Evolutionary conservation across 306 rosid genomes (phyloP).

Genomic region (Lablab purpureus): DNA sequence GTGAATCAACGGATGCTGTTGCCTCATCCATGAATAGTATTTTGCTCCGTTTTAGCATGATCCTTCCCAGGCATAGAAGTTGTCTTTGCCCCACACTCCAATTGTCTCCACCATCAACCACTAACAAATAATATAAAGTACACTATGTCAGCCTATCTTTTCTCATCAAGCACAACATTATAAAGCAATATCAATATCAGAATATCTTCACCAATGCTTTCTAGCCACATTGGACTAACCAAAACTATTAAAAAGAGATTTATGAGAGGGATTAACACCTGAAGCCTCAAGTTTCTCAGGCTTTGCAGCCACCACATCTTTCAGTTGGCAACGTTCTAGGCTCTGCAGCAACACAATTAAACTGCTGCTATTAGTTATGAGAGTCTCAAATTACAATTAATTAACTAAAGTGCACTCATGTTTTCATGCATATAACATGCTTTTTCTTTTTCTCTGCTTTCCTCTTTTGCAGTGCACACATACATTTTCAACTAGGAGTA

Average conservation of each 20-base stretch:
- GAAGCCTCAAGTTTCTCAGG: constrained; percentile 76
- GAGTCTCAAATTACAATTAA: constrained; percentile 2
- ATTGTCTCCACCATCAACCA: constrained; percentile 83
- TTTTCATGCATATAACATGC: background rate
- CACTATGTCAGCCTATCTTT: constrained; percentile 14
- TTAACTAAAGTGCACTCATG: background rate
- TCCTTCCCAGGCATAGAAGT: constrained; percentile 83
- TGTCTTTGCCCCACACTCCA: constrained; percentile 98
- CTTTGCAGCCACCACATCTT: constrained; percentile 77
- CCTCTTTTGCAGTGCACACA: constrained; percentile 3
- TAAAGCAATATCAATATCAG: background rate
- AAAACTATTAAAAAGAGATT: constrained; percentile 21
- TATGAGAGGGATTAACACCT: constrained; percentile 58
- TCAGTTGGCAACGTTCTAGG: constrained; percentile 88
- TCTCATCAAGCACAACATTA: background rate
- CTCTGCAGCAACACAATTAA: constrained; percentile 58
- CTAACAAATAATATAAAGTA: constrained; percentile 43
- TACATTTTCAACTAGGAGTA: background rate
- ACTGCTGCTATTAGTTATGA: constrained; percentile 1
- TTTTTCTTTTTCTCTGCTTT: background rate
- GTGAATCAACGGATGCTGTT: constrained; percentile 93
- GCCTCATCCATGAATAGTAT: constrained; percentile 92
- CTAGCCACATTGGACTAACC: constrained; percentile 21
- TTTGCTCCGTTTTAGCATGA: constrained; percentile 78
- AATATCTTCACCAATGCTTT: constrained; percentile 4